phyloP scores from a whole-genome alignment of 768 basidiomycete genomes.

The Tulasnella sp. region DNA sequence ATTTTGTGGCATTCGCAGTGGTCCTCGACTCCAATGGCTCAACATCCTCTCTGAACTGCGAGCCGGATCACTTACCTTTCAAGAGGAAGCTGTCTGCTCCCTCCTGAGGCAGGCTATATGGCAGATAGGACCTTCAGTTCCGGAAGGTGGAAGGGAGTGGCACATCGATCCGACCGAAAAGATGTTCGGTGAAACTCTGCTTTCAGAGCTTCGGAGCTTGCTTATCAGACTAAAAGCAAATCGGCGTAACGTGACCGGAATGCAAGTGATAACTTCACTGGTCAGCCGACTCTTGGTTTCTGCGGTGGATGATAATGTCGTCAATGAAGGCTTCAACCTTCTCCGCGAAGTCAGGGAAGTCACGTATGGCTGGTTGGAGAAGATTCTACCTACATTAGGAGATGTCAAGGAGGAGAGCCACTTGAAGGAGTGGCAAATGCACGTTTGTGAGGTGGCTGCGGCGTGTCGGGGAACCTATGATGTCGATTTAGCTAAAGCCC shows the following conservation, averaged over 20 bases:
- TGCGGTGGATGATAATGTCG: constrained; percentile 12
- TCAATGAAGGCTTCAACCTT: constrained; percentile 20
- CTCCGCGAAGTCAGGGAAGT: constrained; percentile 26
- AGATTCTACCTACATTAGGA: constrained; percentile 25
- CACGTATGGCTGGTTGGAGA: constrained; percentile 28
- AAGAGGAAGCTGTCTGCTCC: constrained; percentile 29
- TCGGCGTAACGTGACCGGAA: constrained; percentile 29
- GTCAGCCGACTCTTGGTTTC: constrained; percentile 29
- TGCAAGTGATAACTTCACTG: constrained; percentile 28
- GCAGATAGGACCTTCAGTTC: constrained; percentile 29
- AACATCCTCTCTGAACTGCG: constrained; percentile 38
- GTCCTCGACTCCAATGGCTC: constrained; percentile 36
- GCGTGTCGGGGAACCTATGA: neutral
- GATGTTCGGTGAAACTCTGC: constrained; percentile 29
- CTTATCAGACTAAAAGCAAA: constrained; percentile 29
- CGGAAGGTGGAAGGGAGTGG: constrained; percentile 26
- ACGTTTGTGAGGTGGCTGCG: constrained; percentile 29
- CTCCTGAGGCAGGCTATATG: constrained; percentile 34
- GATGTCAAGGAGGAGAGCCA: constrained; percentile 4
- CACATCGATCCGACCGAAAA: constrained; percentile 29
- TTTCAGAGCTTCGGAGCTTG: constrained; percentile 28
- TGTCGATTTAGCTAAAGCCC: neutral
- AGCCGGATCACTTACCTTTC: constrained; percentile 30
- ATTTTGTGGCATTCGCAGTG: constrained; percentile 36
- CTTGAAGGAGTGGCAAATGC: constrained; percentile 17